A percentile compares a stretch with the other conserved stretches of the same genome.
These are phyloP conservation scores for Boeremia lycopersici DNA, from an alignment of 2,329 filamentous ascomycete species.

Conservation along the genomic window DNA sequence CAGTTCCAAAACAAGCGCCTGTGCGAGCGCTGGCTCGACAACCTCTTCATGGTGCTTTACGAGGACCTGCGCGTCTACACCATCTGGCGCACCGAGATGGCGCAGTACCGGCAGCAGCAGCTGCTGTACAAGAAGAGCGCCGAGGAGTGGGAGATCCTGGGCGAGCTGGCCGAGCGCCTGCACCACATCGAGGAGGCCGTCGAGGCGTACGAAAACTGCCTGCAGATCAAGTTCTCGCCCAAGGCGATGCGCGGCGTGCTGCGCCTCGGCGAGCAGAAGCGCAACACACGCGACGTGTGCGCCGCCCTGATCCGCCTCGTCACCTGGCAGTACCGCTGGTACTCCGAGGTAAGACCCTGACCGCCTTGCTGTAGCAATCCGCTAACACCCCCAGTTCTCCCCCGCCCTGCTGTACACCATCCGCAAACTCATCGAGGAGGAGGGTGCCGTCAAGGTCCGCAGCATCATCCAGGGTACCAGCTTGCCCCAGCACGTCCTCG, in stretches of 20 bases:
- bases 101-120: constrained; percentile 90
- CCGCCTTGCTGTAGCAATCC: too few relatives aligned
- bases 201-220: constrained; percentile 89
- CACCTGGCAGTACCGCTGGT: constrained; percentile 99
- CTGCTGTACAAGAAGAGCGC: constrained; percentile 96
- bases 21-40: constrained; percentile 97
- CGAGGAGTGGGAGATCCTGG: constrained; percentile 98
- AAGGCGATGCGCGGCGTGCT: constrained; percentile 89
- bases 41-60: constrained; percentile 98
- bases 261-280: constrained; percentile 75
- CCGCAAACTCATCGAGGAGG: constrained; percentile 92
- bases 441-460: constrained; percentile 94
- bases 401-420: constrained; percentile 87
- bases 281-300: constrained; percentile 80
- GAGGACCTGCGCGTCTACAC: constrained; percentile 98
- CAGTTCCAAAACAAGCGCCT: constrained; percentile 96
- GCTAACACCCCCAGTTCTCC: constrained; percentile 69
- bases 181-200: constrained; percentile 91
- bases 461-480: constrained; percentile 97
- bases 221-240: constrained; percentile 87
- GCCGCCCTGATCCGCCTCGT: constrained; percentile 88
- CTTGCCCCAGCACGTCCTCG: constrained; percentile 88
- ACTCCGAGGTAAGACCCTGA: too few relatives aligned
- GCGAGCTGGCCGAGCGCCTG: constrained; percentile 86
- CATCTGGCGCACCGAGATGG: constrained; percentile 98